Conservation (phyloP, 306 rosid species). For the Geum urbanum region DNA sequence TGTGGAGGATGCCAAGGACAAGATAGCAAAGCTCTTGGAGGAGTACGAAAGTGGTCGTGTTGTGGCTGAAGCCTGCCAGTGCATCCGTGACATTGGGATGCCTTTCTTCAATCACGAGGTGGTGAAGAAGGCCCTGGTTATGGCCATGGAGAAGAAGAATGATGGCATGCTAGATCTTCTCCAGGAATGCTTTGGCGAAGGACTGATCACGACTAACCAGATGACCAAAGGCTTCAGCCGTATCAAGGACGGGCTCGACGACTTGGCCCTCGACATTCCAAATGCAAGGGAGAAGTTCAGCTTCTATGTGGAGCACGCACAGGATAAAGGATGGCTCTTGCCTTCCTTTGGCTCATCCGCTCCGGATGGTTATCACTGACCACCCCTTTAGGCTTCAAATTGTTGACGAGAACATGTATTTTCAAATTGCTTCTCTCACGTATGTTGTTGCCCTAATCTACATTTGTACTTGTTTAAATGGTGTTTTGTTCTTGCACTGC, state of each 20-base stretch:
- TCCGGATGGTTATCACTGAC: conserved; percentile 36
- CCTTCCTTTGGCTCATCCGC: conserved; percentile 53
- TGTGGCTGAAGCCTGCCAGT: conserved; percentile 83
- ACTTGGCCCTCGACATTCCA: conserved; percentile 94
- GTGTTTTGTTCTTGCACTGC: neutral
- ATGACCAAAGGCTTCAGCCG: conserved; percentile 90
- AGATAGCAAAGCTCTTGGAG: conserved; percentile 84
- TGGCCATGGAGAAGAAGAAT: conserved; percentile 99
- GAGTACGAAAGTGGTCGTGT: conserved; percentile 95
- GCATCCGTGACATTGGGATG: conserved; percentile 91
- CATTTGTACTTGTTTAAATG: conserved; percentile 1
- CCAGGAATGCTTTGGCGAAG: conserved; percentile 84
- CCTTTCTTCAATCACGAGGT: conserved; percentile 99
- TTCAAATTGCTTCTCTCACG: conserved; percentile 42
- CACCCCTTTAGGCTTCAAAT: conserved; percentile 28
- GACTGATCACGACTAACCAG: conserved; percentile 86
- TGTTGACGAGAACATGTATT: conserved; percentile 43
- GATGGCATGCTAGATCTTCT: conserved; percentile 80
- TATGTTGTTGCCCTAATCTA: conserved; percentile 36
- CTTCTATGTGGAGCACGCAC: conserved; percentile 71
- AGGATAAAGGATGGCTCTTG: conserved; percentile 66
- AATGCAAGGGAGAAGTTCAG: conserved; percentile 68
- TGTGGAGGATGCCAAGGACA: conserved; percentile 99
- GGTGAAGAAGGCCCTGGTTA: conserved; percentile 89
- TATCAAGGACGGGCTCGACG: conserved; percentile 81